These are phyloP conservation scores for Xanthoconium stramineum DNA, from an alignment of 768 basidiomycete genomes.

Conservation along the genomic window DNA sequence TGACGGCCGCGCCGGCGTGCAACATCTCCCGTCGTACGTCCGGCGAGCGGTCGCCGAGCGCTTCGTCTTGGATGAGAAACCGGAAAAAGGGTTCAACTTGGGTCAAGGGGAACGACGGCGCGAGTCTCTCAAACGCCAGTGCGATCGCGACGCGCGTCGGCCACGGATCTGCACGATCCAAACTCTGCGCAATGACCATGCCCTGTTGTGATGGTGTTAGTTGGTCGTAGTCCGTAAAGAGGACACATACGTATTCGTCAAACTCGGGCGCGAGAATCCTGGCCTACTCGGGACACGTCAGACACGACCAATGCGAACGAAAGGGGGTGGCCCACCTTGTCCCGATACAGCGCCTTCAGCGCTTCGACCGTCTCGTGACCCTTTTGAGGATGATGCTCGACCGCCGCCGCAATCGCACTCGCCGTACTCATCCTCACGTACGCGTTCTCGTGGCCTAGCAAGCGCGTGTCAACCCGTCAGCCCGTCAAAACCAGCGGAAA, in stretches of 20 bases:
- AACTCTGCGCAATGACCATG: constrained; percentile 84
- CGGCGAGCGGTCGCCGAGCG: constrained; percentile 78
- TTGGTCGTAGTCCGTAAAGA: too few relatives aligned
- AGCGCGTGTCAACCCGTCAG: not conserved
- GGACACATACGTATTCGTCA: constrained; percentile 77
- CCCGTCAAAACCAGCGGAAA: not conserved
- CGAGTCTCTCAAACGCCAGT: constrained; percentile 60
- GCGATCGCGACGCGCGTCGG: constrained; percentile 74
- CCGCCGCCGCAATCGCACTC: constrained; percentile 71
- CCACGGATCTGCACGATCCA: constrained; percentile 92
- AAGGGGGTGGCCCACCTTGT: constrained; percentile 52
- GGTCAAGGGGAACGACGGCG: constrained; percentile 58
- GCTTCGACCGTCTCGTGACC: constrained; percentile 44
- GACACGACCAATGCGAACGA: not conserved
- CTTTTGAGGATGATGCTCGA: constrained; percentile 65
- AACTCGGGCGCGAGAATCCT: constrained; percentile 88
- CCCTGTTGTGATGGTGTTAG: constrained; percentile 48
- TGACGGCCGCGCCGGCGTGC: constrained; percentile 73
- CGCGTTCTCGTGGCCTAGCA: constrained; percentile 68
- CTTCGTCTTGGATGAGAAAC: constrained; percentile 83
- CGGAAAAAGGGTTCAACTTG: constrained; percentile 72
- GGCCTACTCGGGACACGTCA: constrained; percentile 43
- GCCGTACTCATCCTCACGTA: constrained; percentile 78
- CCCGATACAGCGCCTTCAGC: constrained; percentile 74
- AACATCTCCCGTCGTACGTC: constrained; percentile 88